Evolutionary conservation across 1,139 yeast genomes (phyloP), one percentile per base, ranked within the genome.

Genomic region (Candida sp.): DNA sequence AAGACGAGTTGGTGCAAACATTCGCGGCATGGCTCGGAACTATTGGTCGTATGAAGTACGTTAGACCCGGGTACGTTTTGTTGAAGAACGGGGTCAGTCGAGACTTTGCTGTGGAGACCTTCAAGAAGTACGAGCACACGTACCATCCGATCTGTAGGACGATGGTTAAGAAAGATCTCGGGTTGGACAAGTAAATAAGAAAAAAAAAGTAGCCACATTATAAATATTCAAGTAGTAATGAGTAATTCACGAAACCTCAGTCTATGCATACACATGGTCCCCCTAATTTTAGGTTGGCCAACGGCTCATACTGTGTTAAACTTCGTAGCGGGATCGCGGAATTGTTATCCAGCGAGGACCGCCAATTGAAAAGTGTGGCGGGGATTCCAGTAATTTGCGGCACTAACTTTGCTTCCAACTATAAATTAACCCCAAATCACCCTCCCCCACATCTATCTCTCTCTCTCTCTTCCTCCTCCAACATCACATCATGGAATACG

Each of bases 31-130:
- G 79, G 78, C 63, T 75, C 50, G 78, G 78, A 5, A 63, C 73
- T 0, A 74, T 73, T 33, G 80, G 80, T 22, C 63, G 80, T 55
- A 75, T 75, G 80, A 75, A 75, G 58, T 75, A 66, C 49, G 77
- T 73, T 11, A 63, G 78, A 54, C 80, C 79, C 1, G 79, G 79
- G 3, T 74, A 72, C 56, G 65, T 59, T 38, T 56, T 73, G 27
- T 65, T 75, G 48, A 56, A 56, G 37, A 59, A 63, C 30, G 60
- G 59, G n/a, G 65, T 74, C 25, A 61, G 67, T 46, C 60, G 59
- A 39, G 70, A 70, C 2, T 67, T 63, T 56, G 78, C 79, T 1
- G 54, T 66, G 4, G 52, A 53, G 8, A 65, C 66, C 3, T 74
- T 72, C 58, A 54, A 57, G 23, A 59, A 59, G 43, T 63, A 52